These are phyloP conservation scores for Babjeviella inositovora DNA, from an alignment of 805 yeast species.

Conservation along the genomic window DNA sequence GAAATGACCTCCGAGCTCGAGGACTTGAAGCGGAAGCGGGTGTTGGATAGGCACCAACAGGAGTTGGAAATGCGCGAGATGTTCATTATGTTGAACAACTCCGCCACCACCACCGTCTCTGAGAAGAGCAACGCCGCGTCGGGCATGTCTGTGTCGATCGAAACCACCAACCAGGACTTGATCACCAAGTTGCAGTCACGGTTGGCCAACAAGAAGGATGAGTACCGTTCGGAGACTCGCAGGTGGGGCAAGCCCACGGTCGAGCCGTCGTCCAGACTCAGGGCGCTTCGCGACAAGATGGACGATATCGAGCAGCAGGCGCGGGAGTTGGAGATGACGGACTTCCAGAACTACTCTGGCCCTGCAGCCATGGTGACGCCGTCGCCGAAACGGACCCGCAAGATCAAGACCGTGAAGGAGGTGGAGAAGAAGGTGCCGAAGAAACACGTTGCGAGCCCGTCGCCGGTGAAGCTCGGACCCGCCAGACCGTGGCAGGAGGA, in stretches of 20 bases:
- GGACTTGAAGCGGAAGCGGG: constrained; percentile 39
- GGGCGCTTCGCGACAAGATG: constrained; percentile 71
- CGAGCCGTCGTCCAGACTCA: constrained; percentile 65
- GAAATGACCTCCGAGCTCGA: constrained; percentile 45
- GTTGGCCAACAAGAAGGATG: constrained; percentile 20
- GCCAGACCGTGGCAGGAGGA: constrained; percentile 24
- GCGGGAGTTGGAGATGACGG: constrained; percentile 71
- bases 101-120: constrained; percentile 8
- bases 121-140: no score
- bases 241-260: constrained; percentile 30
- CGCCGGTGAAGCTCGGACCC: no score
- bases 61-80: constrained; percentile 67
- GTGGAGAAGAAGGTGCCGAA: constrained; percentile 5
- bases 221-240: constrained; percentile 22
- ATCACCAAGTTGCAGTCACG: constrained; percentile 4
- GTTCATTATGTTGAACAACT: constrained; percentile 41
- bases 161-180: constrained; percentile 5
- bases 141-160: constrained; percentile 3
- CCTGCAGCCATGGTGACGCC: constrained; percentile 3
- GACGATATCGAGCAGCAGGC: constrained; percentile 76
- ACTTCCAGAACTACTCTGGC: no score
- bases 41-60: constrained; percentile 58
- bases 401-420: constrained; percentile 3
- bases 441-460: no score
- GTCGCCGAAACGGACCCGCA: constrained; percentile 2